A percentile compares a stretch with the other conserved stretches of the same genome.
These are phyloP conservation scores for Protomyces pachydermus DNA, from an alignment of 1,139 yeast species.

Conservation along the genomic window DNA sequence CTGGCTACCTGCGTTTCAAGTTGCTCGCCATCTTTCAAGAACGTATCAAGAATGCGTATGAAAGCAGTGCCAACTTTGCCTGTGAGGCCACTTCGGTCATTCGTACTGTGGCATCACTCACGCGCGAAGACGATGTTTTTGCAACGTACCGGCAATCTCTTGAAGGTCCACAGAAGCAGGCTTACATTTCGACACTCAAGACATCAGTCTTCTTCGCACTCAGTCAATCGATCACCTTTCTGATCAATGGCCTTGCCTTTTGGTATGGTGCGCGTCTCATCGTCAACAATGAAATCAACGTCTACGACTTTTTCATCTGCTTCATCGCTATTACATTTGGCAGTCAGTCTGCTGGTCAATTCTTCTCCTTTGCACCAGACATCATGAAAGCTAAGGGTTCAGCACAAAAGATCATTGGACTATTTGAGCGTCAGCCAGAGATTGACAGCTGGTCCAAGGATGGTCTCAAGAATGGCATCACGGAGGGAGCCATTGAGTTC, in stretches of 20 bases:
- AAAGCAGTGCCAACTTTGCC: slow-evolving; percentile 49
- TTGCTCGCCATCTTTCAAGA: slow-evolving; percentile 67
- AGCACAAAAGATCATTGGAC: slow-evolving; percentile 48
- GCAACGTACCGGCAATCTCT: slow-evolving; percentile 51
- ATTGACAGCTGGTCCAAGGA: slow-evolving; percentile 48
- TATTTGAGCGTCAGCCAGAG: slow-evolving; percentile 46
- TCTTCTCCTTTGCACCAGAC: slow-evolving; percentile 48
- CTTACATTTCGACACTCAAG: slow-evolving; percentile 50
- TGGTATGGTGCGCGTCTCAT: slow-evolving; percentile 37
- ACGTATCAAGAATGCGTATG: slow-evolving; percentile 43
- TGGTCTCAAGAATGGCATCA: slow-evolving; percentile 35
- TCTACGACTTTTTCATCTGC: slow-evolving; percentile 45
- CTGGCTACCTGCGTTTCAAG: slow-evolving; percentile 74
- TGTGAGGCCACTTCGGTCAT: slow-evolving; percentile 48
- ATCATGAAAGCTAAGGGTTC: slow-evolving; percentile 57
- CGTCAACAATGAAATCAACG: slow-evolving; percentile 30
- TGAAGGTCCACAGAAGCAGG: slow-evolving; percentile 46
- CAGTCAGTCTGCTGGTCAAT: slow-evolving; percentile 45
- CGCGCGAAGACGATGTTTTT: slow-evolving; percentile 52
- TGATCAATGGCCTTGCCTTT: slow-evolving; percentile 35
- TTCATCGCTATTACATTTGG: slow-evolving; percentile 45
- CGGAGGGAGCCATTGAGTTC: slow-evolving; percentile 48
- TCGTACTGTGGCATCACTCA: slow-evolving; percentile 51
- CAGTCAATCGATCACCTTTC: slow-evolving; percentile 35
- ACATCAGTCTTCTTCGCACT: slow-evolving; percentile 40